A percentile compares a stretch with the other conserved stretches of the same genome.
Evolutionary conservation across 345 rosid genomes (phyloP).

Genomic region (Aurinia saxatilis): DNA sequence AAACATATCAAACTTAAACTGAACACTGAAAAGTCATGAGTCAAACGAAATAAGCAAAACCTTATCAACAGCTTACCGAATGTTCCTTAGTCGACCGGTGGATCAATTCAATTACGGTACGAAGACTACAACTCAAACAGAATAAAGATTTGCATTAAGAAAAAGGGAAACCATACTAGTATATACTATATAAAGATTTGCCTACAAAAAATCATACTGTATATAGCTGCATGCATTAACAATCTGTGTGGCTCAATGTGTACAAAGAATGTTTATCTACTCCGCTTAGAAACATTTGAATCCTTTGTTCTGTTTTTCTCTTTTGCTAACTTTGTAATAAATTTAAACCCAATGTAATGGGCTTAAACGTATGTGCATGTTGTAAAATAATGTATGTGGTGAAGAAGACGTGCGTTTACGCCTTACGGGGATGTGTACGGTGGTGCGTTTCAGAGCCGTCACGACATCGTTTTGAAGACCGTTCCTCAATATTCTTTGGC

Average conservation of each 20-base stretch:
- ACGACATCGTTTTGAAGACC: constrained; percentile 21
- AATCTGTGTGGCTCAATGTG: neutral
- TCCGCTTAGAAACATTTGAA: neutral
- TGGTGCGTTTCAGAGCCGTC: constrained; percentile 27
- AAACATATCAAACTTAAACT: neutral
- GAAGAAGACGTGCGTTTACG: constrained; percentile 25
- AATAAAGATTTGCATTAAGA: neutral
- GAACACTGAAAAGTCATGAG: neutral
- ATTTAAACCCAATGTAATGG: no score
- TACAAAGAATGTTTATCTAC: neutral
- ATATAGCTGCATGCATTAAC: neutral
- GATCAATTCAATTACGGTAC: constrained; percentile 7
- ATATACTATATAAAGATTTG: neutral
- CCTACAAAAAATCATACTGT: neutral
- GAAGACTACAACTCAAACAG: neutral
- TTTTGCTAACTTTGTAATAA: no score
- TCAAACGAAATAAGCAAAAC: neutral
- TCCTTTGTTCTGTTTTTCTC: no score
- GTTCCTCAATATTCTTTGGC: neutral
- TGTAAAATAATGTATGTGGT: neutral
- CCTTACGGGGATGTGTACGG: constrained; percentile 16
- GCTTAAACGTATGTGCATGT: neutral
- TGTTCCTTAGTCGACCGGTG: neutral
- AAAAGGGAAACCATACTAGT: no score
- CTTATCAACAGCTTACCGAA: neutral